Evolutionary conservation across 176 grass and related monocot species (phyloP), one percentile per base, ranked within the genome.

Genomic region (Elaeis guineensis): DNA sequence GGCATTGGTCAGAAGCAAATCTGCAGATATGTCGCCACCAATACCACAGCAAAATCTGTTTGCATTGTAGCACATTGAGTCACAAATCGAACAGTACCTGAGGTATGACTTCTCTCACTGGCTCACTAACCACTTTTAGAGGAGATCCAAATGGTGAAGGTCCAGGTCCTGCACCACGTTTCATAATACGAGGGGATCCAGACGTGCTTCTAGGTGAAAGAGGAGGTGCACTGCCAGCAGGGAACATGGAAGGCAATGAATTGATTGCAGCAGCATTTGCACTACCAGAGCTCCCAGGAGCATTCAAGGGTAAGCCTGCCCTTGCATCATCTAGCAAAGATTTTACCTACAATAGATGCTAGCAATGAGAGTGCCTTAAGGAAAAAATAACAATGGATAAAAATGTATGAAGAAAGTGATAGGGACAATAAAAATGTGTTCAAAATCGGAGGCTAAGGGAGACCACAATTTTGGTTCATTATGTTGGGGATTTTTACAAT

Each of bases 81-180:
- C 62, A 4, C 6, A 23, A 69, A 11, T 51, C 25, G 2, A 18
- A 55, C n/a, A 55, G 25, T 73, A 98, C 93, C 93, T 98, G 93
- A 35, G 93, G 93, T 51, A 92, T 89, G 73, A 83, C 63, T 81
- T 98, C 84, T 78, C 70, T 92, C 57, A 75, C 59, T 20, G 70
- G 67, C 70, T 83, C 52, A 52, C 67, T 26, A 21, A 85, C 20
- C 58, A 85, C 71, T 24, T 89, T 80, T 61, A 91, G 72, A 55
- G 92, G 78, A 55, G 87, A 85, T 67, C 82, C 70, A 30, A 78
- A 49, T 28, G 73, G 78, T 50, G 66, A 73, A 26, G 39, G 68
- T 4, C 76, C 70, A 18, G 82, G 14, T 4, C 66, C 61, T 50
- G 81, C 68, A 64, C 78, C 78, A 63, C 76, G 78, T 69, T 81